Conservation (phyloP, 2,329 filamentous ascomycete genomes). For the Daldinia sp. region DNA sequence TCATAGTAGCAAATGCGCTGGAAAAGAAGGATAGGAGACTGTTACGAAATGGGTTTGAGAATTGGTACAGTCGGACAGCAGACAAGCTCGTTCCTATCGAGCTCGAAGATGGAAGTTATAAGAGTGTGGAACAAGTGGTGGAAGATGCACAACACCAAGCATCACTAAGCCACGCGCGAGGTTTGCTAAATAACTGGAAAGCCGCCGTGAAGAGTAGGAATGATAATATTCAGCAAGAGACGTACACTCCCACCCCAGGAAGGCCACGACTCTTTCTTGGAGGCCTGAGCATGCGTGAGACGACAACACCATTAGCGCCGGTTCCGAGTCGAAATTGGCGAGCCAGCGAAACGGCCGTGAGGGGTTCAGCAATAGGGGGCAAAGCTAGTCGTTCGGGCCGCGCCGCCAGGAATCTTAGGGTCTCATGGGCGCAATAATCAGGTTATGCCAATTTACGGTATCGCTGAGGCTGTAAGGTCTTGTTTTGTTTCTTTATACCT, state of each 20-base stretch:
- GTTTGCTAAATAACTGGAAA: slow-evolving; percentile 45
- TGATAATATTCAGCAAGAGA: slow-evolving; percentile 36
- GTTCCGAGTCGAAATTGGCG: slow-evolving; percentile 47
- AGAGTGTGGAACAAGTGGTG: slow-evolving; percentile 44
- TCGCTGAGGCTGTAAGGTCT: slow-evolving; percentile 15
- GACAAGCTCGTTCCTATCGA: slow-evolving; percentile 48
- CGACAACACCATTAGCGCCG: slow-evolving; percentile 52
- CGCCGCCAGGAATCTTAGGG: slow-evolving; percentile 47
- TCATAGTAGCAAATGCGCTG: slow-evolving; percentile 49
- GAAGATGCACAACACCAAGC: slow-evolving; percentile 45
- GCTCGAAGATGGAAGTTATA: slow-evolving; percentile 44
- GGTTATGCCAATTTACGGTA: slow-evolving; percentile 6
- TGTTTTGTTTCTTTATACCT: slow-evolving; percentile 5
- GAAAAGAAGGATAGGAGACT: slow-evolving; percentile 50
- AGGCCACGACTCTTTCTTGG: slow-evolving; percentile 50
- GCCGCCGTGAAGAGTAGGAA: slow-evolving; percentile 35
- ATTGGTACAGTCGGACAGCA: slow-evolving; percentile 48
- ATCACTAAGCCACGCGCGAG: slow-evolving; percentile 41
- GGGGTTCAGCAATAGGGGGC: slow-evolving; percentile 44
- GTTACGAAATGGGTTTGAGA: slow-evolving; percentile 49
- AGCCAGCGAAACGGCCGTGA: slow-evolving; percentile 45
- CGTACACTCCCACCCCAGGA: slow-evolving; percentile 51
- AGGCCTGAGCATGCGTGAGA: slow-evolving; percentile 45
- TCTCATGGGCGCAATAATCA: slow-evolving; percentile 50
- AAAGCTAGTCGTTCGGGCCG: slow-evolving; percentile 43